These are phyloP conservation scores for Nissolia schottii DNA, from an alignment of 306 rosid species.

Conservation along the genomic window DNA sequence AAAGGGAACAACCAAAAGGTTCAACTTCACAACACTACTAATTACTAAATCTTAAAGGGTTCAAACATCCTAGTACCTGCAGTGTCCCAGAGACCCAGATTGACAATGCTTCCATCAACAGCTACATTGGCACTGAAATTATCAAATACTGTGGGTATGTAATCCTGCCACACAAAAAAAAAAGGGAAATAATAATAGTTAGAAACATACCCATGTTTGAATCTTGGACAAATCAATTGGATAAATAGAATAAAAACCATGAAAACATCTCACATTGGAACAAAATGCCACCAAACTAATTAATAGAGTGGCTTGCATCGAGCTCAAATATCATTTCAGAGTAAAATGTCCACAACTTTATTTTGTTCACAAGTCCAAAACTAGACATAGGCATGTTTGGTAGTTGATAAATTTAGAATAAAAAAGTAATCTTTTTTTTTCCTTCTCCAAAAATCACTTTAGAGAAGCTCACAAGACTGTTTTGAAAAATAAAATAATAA, in stretches of 20 bases:
- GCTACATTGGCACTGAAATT: conserved; percentile 96
- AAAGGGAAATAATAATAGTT: background rate
- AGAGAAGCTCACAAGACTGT: no score
- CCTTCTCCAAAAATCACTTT: no score
- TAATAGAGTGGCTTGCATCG: background rate
- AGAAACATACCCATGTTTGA: background rate
- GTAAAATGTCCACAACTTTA: background rate
- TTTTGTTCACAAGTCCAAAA: no score
- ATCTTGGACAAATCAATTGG: background rate
- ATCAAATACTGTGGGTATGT: conserved; percentile 91
- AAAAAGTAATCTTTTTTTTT: no score
- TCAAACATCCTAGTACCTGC: conserved; percentile 71
- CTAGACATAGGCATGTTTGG: background rate
- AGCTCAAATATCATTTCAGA: background rate
- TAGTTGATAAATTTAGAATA: no score
- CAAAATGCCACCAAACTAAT: background rate
- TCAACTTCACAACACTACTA: background rate
- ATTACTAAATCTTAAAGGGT: background rate
- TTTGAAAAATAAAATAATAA: background rate
- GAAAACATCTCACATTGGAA: background rate
- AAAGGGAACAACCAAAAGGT: background rate
- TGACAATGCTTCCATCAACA: conserved; percentile 89
- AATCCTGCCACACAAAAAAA: conserved; percentile 57
- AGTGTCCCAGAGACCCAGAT: conserved; percentile 96
- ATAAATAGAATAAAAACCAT: background rate